phyloP scores from a whole-genome alignment of 306 rosid species.

The Cicer bijugum region DNA sequence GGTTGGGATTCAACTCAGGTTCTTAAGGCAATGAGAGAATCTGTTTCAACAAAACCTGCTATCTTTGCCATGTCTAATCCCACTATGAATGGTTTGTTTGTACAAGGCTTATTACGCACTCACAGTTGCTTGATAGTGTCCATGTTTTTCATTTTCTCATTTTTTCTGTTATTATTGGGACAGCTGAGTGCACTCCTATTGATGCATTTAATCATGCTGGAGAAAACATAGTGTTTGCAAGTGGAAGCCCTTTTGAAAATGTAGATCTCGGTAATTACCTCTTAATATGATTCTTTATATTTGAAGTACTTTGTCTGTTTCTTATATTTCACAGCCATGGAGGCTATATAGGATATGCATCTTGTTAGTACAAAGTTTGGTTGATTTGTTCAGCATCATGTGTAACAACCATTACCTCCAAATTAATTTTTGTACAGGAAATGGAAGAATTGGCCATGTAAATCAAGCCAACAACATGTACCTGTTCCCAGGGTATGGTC shows the following conservation, averaged over 20 bases:
- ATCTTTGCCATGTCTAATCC: slow-evolving; percentile 99
- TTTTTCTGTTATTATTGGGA: slow-evolving; percentile 40
- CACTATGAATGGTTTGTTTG: slow-evolving; percentile 89
- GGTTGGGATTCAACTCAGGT: slow-evolving; percentile 66
- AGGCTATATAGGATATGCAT: slow-evolving; percentile 38
- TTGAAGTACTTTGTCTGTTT: slow-evolving; percentile 34
- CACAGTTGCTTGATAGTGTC: slow-evolving; percentile 39
- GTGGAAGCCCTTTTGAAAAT: slow-evolving; percentile 96
- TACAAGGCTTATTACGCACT: slow-evolving; percentile 45
- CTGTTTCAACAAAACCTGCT: slow-evolving; percentile 93
- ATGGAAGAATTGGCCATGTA: slow-evolving; percentile 87
- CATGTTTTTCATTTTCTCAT: slow-evolving; percentile 36
- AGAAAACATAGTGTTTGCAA: slow-evolving; percentile 83
- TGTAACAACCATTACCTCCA: slow-evolving; percentile 24
- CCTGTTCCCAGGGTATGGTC: slow-evolving; percentile 84
- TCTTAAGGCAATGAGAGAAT: slow-evolving; percentile 91
- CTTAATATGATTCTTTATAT: slow-evolving; percentile 40
- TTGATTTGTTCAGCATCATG: slow-evolving; percentile 23
- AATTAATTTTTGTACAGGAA: slow-evolving; percentile 59
- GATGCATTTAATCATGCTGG: slow-evolving; percentile 96
- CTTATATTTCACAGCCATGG: slow-evolving; percentile 29
- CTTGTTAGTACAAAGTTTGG: slow-evolving; percentile 31
- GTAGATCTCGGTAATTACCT: slow-evolving; percentile 75
- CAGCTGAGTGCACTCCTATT: slow-evolving; percentile 96
- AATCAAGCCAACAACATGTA: slow-evolving; percentile 99